phyloP scores from a whole-genome alignment of 306 rosid genomes.

The Trichosanthes truncata region DNA sequence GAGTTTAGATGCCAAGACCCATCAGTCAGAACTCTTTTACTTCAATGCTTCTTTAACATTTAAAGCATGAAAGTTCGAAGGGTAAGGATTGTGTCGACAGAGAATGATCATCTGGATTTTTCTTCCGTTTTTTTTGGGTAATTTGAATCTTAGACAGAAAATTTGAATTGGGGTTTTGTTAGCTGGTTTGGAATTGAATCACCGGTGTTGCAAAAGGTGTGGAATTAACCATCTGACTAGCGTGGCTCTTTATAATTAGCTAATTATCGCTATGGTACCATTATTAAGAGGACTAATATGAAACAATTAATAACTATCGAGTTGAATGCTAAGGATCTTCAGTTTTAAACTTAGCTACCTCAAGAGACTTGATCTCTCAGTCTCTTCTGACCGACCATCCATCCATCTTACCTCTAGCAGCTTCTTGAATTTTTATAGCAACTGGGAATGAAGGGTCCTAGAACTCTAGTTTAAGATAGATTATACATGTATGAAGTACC shows the following conservation, averaged over 20 bases:
- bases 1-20: slow-evolving; percentile 2
- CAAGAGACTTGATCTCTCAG: background rate
- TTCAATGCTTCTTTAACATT: background rate
- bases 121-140: background rate
- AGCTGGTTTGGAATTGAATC: background rate
- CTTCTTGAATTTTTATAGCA: background rate
- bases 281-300: background rate
- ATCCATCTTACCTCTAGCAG: background rate
- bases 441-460: background rate
- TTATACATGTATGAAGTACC: background rate
- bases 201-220: background rate
- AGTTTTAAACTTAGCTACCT: background rate
- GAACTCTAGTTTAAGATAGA: background rate
- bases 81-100: background rate
- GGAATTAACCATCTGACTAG: background rate
- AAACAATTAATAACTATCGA: background rate
- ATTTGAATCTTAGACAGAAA: background rate
- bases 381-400: background rate
- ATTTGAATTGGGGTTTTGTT: background rate
- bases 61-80: background rate
- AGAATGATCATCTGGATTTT: background rate
- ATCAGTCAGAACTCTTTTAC: background rate
- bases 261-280: background rate
- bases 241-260: background rate
- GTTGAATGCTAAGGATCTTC: background rate